Conservation (phyloP, 768 basidiomycete genomes). For the Tulasnella sp. region DNA sequence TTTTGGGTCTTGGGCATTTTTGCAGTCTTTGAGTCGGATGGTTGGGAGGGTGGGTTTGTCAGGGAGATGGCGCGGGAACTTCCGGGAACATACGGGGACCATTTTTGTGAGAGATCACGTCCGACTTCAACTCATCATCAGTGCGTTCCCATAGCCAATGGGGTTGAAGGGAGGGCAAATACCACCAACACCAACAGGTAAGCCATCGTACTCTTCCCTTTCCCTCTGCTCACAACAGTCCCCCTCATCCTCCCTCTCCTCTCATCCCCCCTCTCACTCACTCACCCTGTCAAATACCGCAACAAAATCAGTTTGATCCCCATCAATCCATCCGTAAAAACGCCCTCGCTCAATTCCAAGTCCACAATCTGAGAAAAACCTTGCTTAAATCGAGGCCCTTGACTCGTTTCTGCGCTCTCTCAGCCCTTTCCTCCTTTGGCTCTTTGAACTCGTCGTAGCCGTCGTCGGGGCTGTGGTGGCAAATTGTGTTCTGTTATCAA, state of each 20-base stretch:
- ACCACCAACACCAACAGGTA: neutral
- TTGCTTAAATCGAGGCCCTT: neutral
- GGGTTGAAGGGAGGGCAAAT: neutral
- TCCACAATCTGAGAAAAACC: neutral
- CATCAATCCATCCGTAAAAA: neutral
- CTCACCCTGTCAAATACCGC: neutral
- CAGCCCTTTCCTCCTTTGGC: neutral
- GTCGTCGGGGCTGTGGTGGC: neutral
- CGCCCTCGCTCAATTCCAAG: neutral
- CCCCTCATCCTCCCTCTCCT: neutral
- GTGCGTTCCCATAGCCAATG: neutral
- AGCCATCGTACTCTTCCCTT: neutral
- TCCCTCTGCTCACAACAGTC: neutral
- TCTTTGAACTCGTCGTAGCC: neutral
- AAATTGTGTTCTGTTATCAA: neutral
- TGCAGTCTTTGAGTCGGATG: too few relatives aligned
- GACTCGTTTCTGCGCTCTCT: neutral
- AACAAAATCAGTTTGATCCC: neutral
- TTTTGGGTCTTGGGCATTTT: neutral
- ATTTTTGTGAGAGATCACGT: neutral
- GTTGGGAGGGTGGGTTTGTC: neutral
- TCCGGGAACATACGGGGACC: neutral
- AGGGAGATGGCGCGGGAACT: neutral
- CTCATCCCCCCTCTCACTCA: neutral
- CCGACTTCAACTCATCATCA: neutral